Evolutionary conservation across 352 stramenopile species (phyloP).

Genomic region (Phytopythium cucurbitacearum): DNA sequence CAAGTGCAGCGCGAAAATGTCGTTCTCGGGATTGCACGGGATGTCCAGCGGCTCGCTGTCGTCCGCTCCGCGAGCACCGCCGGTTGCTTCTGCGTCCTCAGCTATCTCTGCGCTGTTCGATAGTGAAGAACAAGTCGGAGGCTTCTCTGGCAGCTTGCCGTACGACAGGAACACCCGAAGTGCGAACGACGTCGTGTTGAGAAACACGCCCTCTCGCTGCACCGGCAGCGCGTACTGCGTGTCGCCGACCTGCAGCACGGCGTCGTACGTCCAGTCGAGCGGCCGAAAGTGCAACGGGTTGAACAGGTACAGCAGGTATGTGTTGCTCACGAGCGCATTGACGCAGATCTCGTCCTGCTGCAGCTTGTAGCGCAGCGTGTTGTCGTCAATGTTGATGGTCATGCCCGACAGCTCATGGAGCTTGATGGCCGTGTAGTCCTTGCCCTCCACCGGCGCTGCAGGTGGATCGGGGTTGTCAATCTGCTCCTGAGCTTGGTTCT

Average conservation of each 20-base stretch:
- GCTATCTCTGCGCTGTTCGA: slow-evolving; percentile 8
- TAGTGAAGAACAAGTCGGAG: slow-evolving; percentile 1
- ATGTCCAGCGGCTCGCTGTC: slow-evolving; percentile 60
- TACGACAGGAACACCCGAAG: slow-evolving; percentile 85
- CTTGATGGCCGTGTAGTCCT: slow-evolving; percentile 42
- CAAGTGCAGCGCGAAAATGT: slow-evolving; percentile 63
- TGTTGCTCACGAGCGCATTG: slow-evolving; percentile 81
- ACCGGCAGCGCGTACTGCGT: slow-evolving; percentile 40
- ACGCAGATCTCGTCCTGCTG: slow-evolving; percentile 56
- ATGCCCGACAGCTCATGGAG: slow-evolving; percentile 83
- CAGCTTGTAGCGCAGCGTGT: slow-evolving; percentile 73
- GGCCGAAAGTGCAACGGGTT: slow-evolving; percentile 78
- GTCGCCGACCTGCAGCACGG: slow-evolving; percentile 54
- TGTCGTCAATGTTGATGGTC: slow-evolving; percentile 84
- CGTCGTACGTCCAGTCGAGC: slow-evolving; percentile 79
- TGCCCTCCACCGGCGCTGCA: background rate
- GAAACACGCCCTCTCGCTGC: slow-evolving; percentile 75
- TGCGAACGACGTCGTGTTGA: slow-evolving; percentile 67
- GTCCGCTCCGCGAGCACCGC: slow-evolving; percentile 40
- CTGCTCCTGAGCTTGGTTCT: slow-evolving; percentile 2
- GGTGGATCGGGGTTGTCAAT: slow-evolving; percentile 4
- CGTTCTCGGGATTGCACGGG: slow-evolving; percentile 40
- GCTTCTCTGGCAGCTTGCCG: slow-evolving; percentile 53
- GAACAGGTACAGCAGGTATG: slow-evolving; percentile 87
- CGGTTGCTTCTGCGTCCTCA: slow-evolving; percentile 5